Evolutionary conservation across 805 yeast genomes (phyloP).

Genomic region (Candida odintsovae): DNA sequence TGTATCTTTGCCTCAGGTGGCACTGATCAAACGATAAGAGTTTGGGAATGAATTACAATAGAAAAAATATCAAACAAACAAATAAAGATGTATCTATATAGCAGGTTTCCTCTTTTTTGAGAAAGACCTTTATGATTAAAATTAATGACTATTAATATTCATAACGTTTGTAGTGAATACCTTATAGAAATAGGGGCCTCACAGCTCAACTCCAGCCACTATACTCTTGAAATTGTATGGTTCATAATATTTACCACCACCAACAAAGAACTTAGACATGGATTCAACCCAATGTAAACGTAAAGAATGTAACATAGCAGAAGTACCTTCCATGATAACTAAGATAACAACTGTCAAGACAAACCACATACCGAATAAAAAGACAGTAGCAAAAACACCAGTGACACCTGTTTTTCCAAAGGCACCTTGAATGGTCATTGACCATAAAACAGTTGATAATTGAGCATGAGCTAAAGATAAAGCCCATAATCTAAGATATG

Average conservation of each 20-base stretch:
- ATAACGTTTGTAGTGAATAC: neutral
- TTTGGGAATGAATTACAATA: conserved; percentile 56
- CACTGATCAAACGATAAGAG: conserved; percentile 83
- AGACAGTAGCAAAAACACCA: conserved; percentile 72
- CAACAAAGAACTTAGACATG: conserved; percentile 96
- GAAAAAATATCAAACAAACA: neutral
- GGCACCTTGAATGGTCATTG: conserved; percentile 83
- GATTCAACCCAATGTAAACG: conserved; percentile 99
- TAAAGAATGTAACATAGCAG: conserved; percentile 96
- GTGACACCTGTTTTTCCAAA: conserved; percentile 49
- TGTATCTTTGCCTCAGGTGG: conserved; percentile 87
- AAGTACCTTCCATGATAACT: conserved; percentile 97
- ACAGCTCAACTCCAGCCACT: conserved; percentile 11
- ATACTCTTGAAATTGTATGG: conserved; percentile 65
- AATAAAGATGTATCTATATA: conserved; percentile 15
- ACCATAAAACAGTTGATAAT: conserved; percentile 90
- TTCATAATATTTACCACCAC: conserved; percentile 86
- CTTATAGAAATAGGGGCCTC: neutral
- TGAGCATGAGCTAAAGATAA: conserved; percentile 97
- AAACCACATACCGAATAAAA: conserved; percentile 93
- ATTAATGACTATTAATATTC: neutral
- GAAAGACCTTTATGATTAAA: neutral
- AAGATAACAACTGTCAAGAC: conserved; percentile 82
- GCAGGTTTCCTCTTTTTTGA: neutral
- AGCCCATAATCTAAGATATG: conserved; percentile 96